Percentiles rank a stretch among this genome's conserved stretches.
Conservation (phyloP, 257 asterid genomes). For the Voacanga thouarsii region DNA sequence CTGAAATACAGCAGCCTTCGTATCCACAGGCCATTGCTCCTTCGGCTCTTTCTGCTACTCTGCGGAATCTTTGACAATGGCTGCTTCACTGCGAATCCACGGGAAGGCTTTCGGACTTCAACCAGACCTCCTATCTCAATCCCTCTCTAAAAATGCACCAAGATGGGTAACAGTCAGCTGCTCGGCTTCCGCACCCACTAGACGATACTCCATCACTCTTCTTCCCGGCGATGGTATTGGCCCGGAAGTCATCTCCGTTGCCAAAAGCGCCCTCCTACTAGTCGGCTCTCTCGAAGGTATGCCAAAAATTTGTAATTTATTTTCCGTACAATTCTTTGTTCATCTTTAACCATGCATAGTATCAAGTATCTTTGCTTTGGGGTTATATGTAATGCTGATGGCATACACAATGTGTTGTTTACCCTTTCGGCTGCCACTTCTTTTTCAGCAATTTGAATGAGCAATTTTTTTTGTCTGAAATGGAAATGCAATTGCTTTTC, state of each 20-base stretch:
- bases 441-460: not conserved
- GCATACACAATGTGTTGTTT: not conserved
- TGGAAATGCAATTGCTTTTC: not conserved
- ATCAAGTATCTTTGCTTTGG: not conserved
- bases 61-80: constrained; percentile 36
- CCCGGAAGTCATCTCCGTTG: constrained; percentile 85
- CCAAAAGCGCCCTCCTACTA: constrained; percentile 63
- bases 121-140: constrained; percentile 28
- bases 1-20: not conserved
- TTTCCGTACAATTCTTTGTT: not conserved
- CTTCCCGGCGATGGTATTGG: constrained; percentile 98
- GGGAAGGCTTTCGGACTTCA: constrained; percentile 30
- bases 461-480: not conserved
- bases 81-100: constrained; percentile 55
- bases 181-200: constrained; percentile 49
- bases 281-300: constrained; percentile 77
- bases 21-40: not conserved
- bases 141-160: constrained; percentile 25
- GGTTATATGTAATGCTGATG: too few species aligned
- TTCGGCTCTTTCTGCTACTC: not conserved
- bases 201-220: constrained; percentile 69
- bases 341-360: not conserved
- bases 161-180: constrained; percentile 53
- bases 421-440: not conserved
- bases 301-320: not conserved